Base-by-base conservation (phyloP, 2,329 filamentous ascomycete species). In the Diaporthe destruens region DNA sequence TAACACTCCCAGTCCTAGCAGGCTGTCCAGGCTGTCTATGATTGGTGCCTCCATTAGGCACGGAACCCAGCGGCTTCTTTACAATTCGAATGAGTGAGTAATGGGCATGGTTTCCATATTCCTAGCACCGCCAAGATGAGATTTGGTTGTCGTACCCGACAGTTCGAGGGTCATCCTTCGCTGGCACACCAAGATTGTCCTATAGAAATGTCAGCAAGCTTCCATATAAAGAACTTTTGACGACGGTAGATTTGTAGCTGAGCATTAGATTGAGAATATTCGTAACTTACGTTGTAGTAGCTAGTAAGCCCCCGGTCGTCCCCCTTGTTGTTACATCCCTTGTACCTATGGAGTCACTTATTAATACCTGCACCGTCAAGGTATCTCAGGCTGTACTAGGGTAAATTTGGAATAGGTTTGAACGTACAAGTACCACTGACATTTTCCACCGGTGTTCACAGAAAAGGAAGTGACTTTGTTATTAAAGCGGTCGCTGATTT, bases 71-170 rank as follows among this genome's bases (percentile, higher is more conserved):
- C 29, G 29, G 9, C 29, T 12, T 18, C n/a, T 51, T 12, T 3
- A n/a, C 4, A 12, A 2, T 11, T 1, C 29, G 23, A 53, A 16
- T 39, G 1, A 20, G 6, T 7, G 7, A 7, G n/a, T 2, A 7
- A 39, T 32, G 8, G 12, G 9, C 20, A 6, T 11, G 1, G 1
- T 3, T 7, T 6, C 12, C n/a, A 11, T 6, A 11, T 53, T 39
- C n/a, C 20, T 66, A 66, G 32, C 61, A 66, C 44, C 47, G 39
- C 61, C 61, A 66, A 6, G 61, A 66, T n/a, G 61, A 53, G n/a
- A 66, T 66, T 9, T 66, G 29, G 47, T 66, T 66, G 9, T 66
- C 47, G 8, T 66, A 66, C n/a, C 25, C 20, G 14, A 66, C 47
- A 34, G 47, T 66, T 7, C 61, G 47, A 5, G 44, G 32, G 16